A percentile compares a stretch with the other conserved stretches of the same genome.
phyloP scores from a whole-genome alignment of 148 eudicot genomes.

The Chenopodium formosanum region DNA sequence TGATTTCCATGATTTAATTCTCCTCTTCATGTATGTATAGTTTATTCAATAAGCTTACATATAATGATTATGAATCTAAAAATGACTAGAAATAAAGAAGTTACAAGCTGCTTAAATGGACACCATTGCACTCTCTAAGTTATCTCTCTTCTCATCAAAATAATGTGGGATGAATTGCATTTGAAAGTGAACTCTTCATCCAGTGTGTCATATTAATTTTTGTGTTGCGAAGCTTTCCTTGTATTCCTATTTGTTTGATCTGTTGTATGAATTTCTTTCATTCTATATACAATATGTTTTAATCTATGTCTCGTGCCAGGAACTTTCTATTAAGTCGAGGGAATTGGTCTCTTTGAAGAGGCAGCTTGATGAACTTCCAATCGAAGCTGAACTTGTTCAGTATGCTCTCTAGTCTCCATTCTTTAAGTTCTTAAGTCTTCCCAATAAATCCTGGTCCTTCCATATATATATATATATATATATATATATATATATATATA shows the following conservation, averaged over 20 bases:
- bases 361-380: slow-evolving; percentile 58
- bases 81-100: too few relatives aligned
- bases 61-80: too few relatives aligned
- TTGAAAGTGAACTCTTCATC: too few relatives aligned
- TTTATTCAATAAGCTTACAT: too few relatives aligned
- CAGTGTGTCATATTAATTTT: neutral
- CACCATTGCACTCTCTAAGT: too few relatives aligned
- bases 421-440: slow-evolving; percentile 13
- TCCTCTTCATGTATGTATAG: too few relatives aligned
- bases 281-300: neutral
- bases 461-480: neutral
- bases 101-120: too few relatives aligned
- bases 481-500: too few relatives aligned
- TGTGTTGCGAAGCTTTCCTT: neutral
- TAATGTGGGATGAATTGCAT: too few relatives aligned
- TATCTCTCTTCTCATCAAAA: too few relatives aligned
- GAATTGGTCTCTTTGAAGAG: slow-evolving; percentile 47
- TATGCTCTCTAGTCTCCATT: slow-evolving; percentile 32
- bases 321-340: slow-evolving; percentile 52
- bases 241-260: neutral
- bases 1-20: too few relatives aligned
- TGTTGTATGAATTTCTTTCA: neutral
- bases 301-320: slow-evolving; percentile 31
- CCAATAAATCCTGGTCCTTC: neutral
- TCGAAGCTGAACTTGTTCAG: slow-evolving; percentile 64